Conservation (phyloP, 2,329 filamentous ascomycete genomes). For the Fusarium haematococcum region DNA sequence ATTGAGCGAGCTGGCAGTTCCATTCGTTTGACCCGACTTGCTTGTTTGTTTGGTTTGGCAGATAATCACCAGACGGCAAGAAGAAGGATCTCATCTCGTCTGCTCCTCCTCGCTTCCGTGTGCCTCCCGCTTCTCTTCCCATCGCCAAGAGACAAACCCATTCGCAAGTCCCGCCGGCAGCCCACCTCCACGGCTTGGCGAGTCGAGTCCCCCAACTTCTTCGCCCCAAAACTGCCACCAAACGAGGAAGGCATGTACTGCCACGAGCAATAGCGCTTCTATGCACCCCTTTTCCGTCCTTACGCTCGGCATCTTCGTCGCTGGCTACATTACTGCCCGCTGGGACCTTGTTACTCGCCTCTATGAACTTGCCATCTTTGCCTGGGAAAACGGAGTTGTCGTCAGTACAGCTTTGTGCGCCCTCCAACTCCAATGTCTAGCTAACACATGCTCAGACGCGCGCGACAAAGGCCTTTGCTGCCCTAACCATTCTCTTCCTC, state of each 20-base stretch:
- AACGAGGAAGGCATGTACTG: constrained; percentile 56
- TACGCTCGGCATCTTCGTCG: constrained; percentile 98
- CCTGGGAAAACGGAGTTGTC: constrained; percentile 98
- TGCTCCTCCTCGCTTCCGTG: background rate
- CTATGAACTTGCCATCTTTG: constrained; percentile 97
- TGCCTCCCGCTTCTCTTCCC: background rate
- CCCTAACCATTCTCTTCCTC: constrained; percentile 87
- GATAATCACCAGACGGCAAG: background rate
- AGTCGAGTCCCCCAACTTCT: constrained; percentile 22
- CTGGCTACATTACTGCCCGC: constrained; percentile 98
- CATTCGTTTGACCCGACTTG: constrained; percentile 9
- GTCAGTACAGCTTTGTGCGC: constrained; percentile 63
- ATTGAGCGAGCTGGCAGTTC: constrained; percentile 28
- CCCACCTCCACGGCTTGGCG: constrained; percentile 41
- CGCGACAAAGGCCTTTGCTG: constrained; percentile 84
- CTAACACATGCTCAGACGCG: constrained; percentile 70
- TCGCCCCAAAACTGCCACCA: constrained; percentile 9
- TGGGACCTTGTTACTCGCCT: constrained; percentile 98
- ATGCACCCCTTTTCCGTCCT: constrained; percentile 99
- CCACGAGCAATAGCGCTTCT: constrained; percentile 60
- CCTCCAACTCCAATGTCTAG: constrained; percentile 1
- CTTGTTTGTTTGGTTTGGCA: background rate
- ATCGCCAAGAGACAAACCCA: background rate
- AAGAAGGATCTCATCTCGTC: background rate
- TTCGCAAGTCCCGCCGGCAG: constrained; percentile 27